Evolutionary conservation across 345 rosid species (phyloP).

Genomic region (Heritiera littoralis): DNA sequence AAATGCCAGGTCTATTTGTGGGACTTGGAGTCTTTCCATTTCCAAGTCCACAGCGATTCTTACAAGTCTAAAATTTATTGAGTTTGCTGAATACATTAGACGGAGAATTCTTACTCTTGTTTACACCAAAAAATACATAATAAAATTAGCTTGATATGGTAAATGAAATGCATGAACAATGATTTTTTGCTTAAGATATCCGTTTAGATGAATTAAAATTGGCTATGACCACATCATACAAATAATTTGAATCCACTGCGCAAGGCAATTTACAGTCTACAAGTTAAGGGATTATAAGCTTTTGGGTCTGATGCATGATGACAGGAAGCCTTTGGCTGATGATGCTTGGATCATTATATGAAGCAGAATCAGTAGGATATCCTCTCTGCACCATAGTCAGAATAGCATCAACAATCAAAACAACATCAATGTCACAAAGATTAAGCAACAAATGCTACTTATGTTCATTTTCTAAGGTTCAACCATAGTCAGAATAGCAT

Average conservation of each 20-base stretch:
- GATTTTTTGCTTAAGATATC: background rate
- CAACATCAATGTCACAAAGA: slow-evolving; percentile 1
- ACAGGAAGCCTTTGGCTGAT: slow-evolving; percentile 86
- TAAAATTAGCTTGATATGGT: background rate
- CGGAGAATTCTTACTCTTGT: background rate
- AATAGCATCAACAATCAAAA: slow-evolving; percentile 20
- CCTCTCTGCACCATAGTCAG: slow-evolving; percentile 73
- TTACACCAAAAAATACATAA: slow-evolving; percentile 1
- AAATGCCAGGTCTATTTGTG: background rate
- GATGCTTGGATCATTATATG: slow-evolving; percentile 75
- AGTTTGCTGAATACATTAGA: slow-evolving; percentile 2
- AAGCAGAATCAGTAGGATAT: slow-evolving; percentile 72
- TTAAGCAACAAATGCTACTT: background rate
- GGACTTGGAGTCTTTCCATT: background rate
- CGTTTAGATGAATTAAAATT: slow-evolving; percentile 1
- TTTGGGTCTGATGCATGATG: slow-evolving; percentile 64
- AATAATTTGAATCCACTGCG: slow-evolving; percentile 2
- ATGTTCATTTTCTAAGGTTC: slow-evolving; percentile 8
- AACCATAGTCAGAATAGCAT: slow-evolving; percentile 16
- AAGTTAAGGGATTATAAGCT: slow-evolving; percentile 53
- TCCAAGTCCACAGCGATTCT: background rate
- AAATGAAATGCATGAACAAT: background rate
- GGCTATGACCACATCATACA: slow-evolving; percentile 23
- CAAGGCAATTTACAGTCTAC: slow-evolving; percentile 28
- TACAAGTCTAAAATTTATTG: background rate